phyloP scores from a whole-genome alignment of 2,329 filamentous ascomycete species.

The Aspergillus udagawae region DNA sequence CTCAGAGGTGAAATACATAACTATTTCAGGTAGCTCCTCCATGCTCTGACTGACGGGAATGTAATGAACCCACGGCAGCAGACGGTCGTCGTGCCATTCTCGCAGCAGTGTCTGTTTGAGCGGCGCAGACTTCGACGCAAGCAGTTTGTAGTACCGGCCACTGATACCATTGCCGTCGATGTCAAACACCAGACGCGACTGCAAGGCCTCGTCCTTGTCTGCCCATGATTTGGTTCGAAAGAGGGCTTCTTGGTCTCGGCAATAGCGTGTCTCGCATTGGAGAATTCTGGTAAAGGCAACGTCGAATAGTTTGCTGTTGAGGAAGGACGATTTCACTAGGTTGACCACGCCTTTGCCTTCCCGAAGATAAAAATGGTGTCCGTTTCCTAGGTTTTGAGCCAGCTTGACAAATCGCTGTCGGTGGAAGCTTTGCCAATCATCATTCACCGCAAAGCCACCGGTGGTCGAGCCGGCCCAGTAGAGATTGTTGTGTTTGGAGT shows the following conservation, averaged over 20 bases:
- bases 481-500: slow-evolving; percentile 47
- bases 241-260: slow-evolving; percentile 9
- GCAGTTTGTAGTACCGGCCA: slow-evolving; percentile 18
- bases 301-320: slow-evolving; percentile 12
- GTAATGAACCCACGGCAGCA: slow-evolving; percentile 21
- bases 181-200: slow-evolving; percentile 16
- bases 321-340: slow-evolving; percentile 3
- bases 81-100: slow-evolving; percentile 24
- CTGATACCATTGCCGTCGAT: slow-evolving; percentile 23
- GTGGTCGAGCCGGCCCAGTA: slow-evolving; percentile 59
- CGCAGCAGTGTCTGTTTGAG: slow-evolving; percentile 20
- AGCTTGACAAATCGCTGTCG: slow-evolving; percentile 17
- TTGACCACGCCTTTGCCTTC: not conserved
- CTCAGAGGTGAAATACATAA: slow-evolving; percentile 15
- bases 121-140: slow-evolving; percentile 15
- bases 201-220: slow-evolving; percentile 11
- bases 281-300: slow-evolving; percentile 15
- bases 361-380: slow-evolving; percentile 4
- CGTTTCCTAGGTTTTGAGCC: slow-evolving; percentile 10
- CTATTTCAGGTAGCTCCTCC: slow-evolving; percentile 17
- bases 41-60: slow-evolving; percentile 20
- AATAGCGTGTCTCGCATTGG: slow-evolving; percentile 12
- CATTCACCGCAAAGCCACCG: slow-evolving; percentile 36
- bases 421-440: slow-evolving; percentile 12
- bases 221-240: slow-evolving; percentile 12